Evolutionary conservation across 2,329 filamentous ascomycete genomes (phyloP).

Genomic region (Magnaporthales sp.): DNA sequence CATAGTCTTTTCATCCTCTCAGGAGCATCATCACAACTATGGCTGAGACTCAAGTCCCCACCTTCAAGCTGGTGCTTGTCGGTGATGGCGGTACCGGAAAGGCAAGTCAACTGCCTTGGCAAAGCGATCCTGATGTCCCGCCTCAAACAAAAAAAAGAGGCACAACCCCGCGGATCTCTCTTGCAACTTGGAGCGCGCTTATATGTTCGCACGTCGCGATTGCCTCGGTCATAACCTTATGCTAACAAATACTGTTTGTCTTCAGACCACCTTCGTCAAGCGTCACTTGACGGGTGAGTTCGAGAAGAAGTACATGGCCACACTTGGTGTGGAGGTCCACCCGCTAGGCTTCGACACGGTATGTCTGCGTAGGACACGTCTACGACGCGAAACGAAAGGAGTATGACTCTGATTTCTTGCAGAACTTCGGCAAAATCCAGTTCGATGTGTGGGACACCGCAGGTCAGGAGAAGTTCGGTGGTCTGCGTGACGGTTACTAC

Average conservation of each 20-base stretch:
- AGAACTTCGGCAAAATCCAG: slow-evolving; percentile 93
- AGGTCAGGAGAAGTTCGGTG: slow-evolving; percentile 98
- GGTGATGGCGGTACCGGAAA: slow-evolving; percentile 99
- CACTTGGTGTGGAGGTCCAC: slow-evolving; percentile 98
- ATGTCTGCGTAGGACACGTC: slow-evolving; percentile 37
- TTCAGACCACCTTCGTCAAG: slow-evolving; percentile 98
- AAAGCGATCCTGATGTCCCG: background rate
- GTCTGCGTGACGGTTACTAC: slow-evolving; percentile 99
- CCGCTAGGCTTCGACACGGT: slow-evolving; percentile 96
- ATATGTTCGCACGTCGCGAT: background rate
- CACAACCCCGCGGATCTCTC: background rate
- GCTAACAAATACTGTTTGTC: slow-evolving; percentile 13
- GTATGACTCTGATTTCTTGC: slow-evolving; percentile 28
- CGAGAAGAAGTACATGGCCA: slow-evolving; percentile 99
- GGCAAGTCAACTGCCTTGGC: slow-evolving; percentile 46
- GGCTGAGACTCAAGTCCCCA: slow-evolving; percentile 58
- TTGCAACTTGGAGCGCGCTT: background rate
- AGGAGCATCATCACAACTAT: slow-evolving; percentile 40
- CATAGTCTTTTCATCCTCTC: slow-evolving; percentile 26
- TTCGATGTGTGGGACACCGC: slow-evolving; percentile 99
- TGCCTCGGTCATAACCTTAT: slow-evolving; percentile 1
- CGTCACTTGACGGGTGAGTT: slow-evolving; percentile 99
- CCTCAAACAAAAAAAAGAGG: background rate
- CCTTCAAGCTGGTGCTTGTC: slow-evolving; percentile 99
- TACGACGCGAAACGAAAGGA: slow-evolving; percentile 2